Evolutionary conservation across 371 early-diverging fungal genomes (phyloP), one percentile per base, ranked within the genome.

Genomic region (Batrachochytrium dendrobatidis): DNA sequence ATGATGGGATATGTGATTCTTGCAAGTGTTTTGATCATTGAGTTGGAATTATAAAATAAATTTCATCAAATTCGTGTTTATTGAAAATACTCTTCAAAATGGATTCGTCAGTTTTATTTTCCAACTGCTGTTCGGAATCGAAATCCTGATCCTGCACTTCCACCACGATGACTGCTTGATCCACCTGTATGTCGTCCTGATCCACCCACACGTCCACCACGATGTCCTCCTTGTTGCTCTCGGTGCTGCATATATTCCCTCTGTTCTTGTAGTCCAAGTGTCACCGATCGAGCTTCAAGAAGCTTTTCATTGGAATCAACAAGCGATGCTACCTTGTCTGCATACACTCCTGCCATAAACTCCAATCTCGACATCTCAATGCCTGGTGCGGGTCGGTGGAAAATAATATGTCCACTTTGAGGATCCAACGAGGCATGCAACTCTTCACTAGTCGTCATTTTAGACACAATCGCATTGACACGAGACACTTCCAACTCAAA

Each of bases 361-460:
- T 97, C 94, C 31, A 97, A 82, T 53, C 85, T 80, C 43, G 90
- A 84, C 52, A 84, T 83, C 69, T 88, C 90, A 44, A 87, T 87
- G 48, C 73, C 79, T 51, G 85, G 86, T 60, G 88, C 88, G 48
- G 88, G 84, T 52, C 85, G 85, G 70, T 90, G 87, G 60, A 95
- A 77, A 25, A 90, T 82, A 57, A 94, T 83, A 20, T 60, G 61
- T 20, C 63, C 50, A 12, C 64, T 63, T 32, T 68, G 67, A 44
- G 65, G 66, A 56, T 73, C 71, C 35, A 75, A 55, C 17, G 64
- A 60, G 17, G 69, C 81, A 50, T 63, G 48, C 25, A 98, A 72
- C 71, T 95, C 95, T 68, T 90, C 91, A 68, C 82, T 83, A 75
- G 88, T 90, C 65, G 96, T 91, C 89, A 98, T 89, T 77, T 89